phyloP scores from a whole-genome alignment of 495 filamentous ascomycete genomes.

The Entonaema liquescens region DNA sequence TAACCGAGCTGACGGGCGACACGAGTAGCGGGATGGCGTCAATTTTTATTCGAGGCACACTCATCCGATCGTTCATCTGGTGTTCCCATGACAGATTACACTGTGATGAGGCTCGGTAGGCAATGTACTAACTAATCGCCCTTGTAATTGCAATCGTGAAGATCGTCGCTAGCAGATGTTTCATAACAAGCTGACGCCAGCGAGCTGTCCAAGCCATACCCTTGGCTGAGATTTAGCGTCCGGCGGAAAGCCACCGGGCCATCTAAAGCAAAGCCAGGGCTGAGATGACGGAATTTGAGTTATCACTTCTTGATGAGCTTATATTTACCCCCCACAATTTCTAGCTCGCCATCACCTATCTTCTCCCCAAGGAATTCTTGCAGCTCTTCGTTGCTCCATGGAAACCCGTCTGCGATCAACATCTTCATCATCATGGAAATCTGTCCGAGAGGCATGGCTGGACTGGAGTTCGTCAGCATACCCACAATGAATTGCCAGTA shows the following conservation, averaged over 20 bases:
- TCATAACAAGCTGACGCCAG: constrained; percentile 30
- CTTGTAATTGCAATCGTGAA: constrained; percentile 9
- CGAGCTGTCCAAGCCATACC: constrained; percentile 8
- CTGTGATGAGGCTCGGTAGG: neutral
- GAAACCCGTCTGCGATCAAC: constrained; percentile 84
- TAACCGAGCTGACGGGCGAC: constrained; percentile 20
- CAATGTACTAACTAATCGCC: constrained; percentile 1
- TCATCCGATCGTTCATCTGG: constrained; percentile 17
- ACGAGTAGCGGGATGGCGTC: constrained; percentile 25
- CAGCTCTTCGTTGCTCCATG: constrained; percentile 77
- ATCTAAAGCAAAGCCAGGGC: constrained; percentile 2
- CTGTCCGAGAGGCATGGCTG: constrained; percentile 76
- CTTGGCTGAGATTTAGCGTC: constrained; percentile 4
- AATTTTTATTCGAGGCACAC: constrained; percentile 20
- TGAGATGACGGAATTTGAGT: constrained; percentile 15
- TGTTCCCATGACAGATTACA: constrained; percentile 23
- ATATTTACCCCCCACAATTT: constrained; percentile 79
- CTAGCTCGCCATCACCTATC: constrained; percentile 74
- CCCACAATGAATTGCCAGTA: constrained; percentile 92
- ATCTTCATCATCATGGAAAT: constrained; percentile 95
- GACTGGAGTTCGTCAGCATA: constrained; percentile 91
- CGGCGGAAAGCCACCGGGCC: neutral
- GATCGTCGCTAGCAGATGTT: constrained; percentile 33
- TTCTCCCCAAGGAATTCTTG: constrained; percentile 79
- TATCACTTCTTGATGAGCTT: constrained; percentile 62